Percentiles rank a stretch among this genome's conserved stretches.
phyloP scores from a whole-genome alignment of 1,284 basidiomycete species.

The Flammula alnicola region DNA sequence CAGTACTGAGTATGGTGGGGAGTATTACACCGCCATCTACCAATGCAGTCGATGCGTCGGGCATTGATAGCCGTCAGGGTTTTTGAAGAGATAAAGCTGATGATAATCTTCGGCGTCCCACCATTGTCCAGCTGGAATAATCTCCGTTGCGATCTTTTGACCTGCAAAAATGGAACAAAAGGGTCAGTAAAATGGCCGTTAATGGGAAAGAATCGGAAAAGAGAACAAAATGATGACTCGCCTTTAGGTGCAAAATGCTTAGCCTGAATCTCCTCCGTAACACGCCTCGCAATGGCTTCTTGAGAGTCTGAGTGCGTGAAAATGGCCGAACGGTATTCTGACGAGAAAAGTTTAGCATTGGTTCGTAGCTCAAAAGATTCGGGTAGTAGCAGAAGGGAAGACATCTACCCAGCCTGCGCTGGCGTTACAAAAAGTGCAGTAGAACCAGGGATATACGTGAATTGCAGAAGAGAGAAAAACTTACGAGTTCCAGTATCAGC shows the following conservation, averaged over 20 bases:
- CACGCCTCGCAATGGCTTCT: conserved; percentile 71
- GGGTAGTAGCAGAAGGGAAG: background rate
- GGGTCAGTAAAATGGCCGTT: background rate
- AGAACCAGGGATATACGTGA: background rate
- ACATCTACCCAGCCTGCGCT: background rate
- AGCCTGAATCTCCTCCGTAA: conserved; percentile 86
- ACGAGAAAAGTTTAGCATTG: background rate
- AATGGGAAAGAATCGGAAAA: background rate
- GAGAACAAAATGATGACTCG: conserved; percentile 1
- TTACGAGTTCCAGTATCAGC: conserved; percentile 77
- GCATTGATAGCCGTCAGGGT: conserved; percentile 53
- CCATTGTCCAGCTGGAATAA: conserved; percentile 70
- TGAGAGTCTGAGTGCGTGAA: conserved; percentile 86
- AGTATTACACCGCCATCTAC: no score
- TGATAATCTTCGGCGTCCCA: conserved; percentile 88
- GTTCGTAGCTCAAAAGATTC: background rate
- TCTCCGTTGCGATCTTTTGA: conserved; percentile 79
- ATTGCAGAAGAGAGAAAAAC: conserved; percentile 34
- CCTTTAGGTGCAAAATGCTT: conserved; percentile 80
- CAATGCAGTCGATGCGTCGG: conserved; percentile 53
- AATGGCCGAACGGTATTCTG: conserved; percentile 94
- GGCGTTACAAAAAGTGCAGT: no score
- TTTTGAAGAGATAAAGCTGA: conserved; percentile 81
- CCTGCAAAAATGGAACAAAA: conserved; percentile 28
- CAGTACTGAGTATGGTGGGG: no score